Percentiles rank a stretch among this genome's conserved stretches.
phyloP scores from a whole-genome alignment of 1,139 yeast genomes.

The Pneumocystis murina region DNA sequence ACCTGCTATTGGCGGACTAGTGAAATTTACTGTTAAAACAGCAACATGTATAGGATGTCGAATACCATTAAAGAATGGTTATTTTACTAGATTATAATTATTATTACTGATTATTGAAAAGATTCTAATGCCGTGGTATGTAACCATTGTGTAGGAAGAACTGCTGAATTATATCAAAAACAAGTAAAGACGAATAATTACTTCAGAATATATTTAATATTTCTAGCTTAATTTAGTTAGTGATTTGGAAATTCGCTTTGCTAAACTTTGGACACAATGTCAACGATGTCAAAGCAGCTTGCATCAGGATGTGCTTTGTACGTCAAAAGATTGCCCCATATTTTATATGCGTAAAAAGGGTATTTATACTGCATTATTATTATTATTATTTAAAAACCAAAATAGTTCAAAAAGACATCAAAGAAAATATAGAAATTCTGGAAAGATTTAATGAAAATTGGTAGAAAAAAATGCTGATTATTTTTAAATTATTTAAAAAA shows the following conservation, averaged over 20 bases:
- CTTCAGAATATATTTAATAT: background rate
- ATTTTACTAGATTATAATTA: background rate
- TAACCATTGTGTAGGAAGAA: slow-evolving; percentile 55
- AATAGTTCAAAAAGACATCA: slow-evolving; percentile 50
- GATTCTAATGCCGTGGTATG: slow-evolving; percentile 64
- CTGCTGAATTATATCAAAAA: slow-evolving; percentile 64
- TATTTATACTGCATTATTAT: background rate
- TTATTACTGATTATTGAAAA: background rate
- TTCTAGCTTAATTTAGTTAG: slow-evolving; percentile 29
- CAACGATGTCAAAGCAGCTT: slow-evolving; percentile 94
- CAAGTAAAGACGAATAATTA: slow-evolving; percentile 45
- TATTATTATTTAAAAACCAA: background rate
- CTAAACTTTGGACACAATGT: slow-evolving; percentile 94
- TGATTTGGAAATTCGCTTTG: slow-evolving; percentile 64
- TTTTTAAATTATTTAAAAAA: background rate
- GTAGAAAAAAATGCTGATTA: slow-evolving; percentile 5
- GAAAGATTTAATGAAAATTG: slow-evolving; percentile 14
- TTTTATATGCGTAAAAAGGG: slow-evolving; percentile 91
- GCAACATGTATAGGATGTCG: slow-evolving; percentile 81
- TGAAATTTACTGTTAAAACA: slow-evolving; percentile 82
- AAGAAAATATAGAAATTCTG: slow-evolving; percentile 14
- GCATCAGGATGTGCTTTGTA: slow-evolving; percentile 89
- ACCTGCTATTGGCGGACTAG: slow-evolving; percentile 58
- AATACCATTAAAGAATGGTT: slow-evolving; percentile 46
- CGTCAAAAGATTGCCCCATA: slow-evolving; percentile 92